Conservation (phyloP, 2,329 filamentous ascomycete genomes). For the Pseudocercospora fijiensis region DNA sequence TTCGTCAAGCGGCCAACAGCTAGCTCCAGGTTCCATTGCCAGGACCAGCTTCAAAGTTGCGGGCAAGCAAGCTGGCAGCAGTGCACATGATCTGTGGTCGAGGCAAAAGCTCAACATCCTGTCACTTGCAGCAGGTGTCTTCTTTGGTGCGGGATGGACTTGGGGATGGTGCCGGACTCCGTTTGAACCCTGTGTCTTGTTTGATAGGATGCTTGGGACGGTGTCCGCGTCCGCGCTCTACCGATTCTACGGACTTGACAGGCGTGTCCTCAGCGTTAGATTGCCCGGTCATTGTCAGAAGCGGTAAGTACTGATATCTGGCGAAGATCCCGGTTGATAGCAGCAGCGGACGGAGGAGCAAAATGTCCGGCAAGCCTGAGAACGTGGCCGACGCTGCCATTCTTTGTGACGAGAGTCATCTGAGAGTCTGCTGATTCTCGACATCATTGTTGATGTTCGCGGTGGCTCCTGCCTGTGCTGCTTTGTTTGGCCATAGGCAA, state of each 20-base stretch:
- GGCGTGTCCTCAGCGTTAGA: background rate
- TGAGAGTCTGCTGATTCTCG: background rate
- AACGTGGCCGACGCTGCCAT: background rate
- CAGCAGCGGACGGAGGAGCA: background rate
- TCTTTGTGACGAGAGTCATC: background rate
- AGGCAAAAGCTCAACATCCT: background rate
- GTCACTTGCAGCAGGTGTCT: background rate
- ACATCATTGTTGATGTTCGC: background rate
- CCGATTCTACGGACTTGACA: constrained; percentile 1
- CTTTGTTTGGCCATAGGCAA: background rate
- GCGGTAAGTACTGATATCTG: background rate
- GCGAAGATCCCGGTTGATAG: background rate
- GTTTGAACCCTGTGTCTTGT: background rate
- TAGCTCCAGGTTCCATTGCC: background rate
- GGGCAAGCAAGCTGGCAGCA: background rate
- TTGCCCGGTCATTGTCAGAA: background rate
- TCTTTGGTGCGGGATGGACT: background rate
- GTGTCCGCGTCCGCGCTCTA: background rate
- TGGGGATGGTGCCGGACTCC: background rate
- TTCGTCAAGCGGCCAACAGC: background rate
- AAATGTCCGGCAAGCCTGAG: background rate
- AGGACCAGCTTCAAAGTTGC: background rate
- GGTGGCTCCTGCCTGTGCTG: background rate
- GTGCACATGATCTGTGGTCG: background rate
- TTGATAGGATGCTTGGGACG: background rate